Evolutionary conservation across 306 rosid genomes (phyloP).

Genomic region (Ochetophila trinervis): DNA sequence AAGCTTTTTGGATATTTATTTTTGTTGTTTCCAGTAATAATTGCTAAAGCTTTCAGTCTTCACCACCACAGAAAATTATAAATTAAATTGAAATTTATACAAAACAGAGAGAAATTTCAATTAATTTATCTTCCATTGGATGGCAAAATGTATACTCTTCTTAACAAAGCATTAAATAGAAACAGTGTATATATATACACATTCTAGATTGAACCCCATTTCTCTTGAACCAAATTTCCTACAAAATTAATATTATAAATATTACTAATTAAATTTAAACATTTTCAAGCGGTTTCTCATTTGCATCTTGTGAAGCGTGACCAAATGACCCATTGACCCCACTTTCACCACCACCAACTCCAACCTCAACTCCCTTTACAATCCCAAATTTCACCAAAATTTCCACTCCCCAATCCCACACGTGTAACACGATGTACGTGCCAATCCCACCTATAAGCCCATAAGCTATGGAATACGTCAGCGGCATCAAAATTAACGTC

Average conservation of each 20-base stretch:
- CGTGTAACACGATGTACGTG: slow-evolving; percentile 60
- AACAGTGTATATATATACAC: too few species aligned
- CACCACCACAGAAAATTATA: too few species aligned
- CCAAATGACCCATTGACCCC: slow-evolving; percentile 32
- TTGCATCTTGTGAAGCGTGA: slow-evolving; percentile 11
- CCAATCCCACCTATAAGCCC: slow-evolving; percentile 92
- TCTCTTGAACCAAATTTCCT: too few species aligned
- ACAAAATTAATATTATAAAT: too few species aligned
- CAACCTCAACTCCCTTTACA: not conserved
- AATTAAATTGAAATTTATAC: too few species aligned
- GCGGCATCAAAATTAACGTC: slow-evolving; percentile 77
- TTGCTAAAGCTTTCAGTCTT: too few species aligned
- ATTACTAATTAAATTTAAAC: slow-evolving; percentile 22
- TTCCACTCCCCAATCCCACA: slow-evolving; percentile 59
- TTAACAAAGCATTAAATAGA: too few species aligned
- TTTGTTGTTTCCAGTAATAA: not conserved
- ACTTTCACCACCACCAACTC: slow-evolving; percentile 4
- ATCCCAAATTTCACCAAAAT: slow-evolving; percentile 35
- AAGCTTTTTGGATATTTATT: too few species aligned
- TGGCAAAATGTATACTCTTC: too few species aligned
- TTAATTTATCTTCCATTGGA: too few species aligned
- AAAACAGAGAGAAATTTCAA: too few species aligned
- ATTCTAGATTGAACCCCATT: too few species aligned
- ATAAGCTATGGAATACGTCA: slow-evolving; percentile 86
- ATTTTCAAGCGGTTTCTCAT: slow-evolving; percentile 29